Conservation (phyloP, 139 green algal genomes). For the Chlorella vulgaris region DNA sequence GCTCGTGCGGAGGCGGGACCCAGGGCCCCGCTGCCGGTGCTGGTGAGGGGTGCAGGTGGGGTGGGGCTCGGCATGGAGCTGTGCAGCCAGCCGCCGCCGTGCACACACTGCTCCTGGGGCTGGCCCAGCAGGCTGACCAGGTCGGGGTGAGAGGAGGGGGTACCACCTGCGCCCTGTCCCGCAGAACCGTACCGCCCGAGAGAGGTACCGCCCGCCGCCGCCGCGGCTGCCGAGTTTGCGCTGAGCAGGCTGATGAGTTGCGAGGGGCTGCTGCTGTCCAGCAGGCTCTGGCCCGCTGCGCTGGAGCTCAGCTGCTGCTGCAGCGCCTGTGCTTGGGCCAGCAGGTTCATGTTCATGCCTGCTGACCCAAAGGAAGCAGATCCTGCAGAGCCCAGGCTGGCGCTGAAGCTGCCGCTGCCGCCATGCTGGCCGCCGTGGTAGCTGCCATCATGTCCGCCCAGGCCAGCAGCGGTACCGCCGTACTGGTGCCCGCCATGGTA, state of each 20-base stretch:
- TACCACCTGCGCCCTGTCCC: not conserved
- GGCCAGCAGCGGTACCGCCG: not conserved
- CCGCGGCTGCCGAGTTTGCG: slow-evolving; percentile 18
- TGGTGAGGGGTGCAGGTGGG: not conserved
- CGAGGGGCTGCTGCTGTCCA: slow-evolving; percentile 23
- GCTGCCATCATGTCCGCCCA: not conserved
- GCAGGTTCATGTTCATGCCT: slow-evolving; percentile 1
- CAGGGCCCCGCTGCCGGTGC: slow-evolving; percentile 3
- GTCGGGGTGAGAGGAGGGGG: slow-evolving; percentile 28
- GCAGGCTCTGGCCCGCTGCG: not conserved
- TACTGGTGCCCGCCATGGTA: slow-evolving; percentile 9
- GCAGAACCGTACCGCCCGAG: not conserved
- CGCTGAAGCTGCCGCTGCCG: not conserved
- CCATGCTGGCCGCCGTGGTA: not conserved
- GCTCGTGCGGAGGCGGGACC: slow-evolving; percentile 26
- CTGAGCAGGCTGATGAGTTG: slow-evolving; percentile 31
- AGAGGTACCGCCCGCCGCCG: not conserved
- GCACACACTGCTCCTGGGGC: slow-evolving; percentile 15
- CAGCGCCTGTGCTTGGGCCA: slow-evolving; percentile 25
- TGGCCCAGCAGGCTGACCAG: slow-evolving; percentile 25
- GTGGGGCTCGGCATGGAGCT: not conserved
- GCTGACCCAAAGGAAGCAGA: slow-evolving; percentile 6
- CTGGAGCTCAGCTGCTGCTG: slow-evolving; percentile 26
- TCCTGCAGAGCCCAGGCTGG: not conserved
- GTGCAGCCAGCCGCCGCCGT: slow-evolving; percentile 27